phyloP scores from a whole-genome alignment of 176 grass and related monocot genomes.

The Raddia distichophylla region DNA sequence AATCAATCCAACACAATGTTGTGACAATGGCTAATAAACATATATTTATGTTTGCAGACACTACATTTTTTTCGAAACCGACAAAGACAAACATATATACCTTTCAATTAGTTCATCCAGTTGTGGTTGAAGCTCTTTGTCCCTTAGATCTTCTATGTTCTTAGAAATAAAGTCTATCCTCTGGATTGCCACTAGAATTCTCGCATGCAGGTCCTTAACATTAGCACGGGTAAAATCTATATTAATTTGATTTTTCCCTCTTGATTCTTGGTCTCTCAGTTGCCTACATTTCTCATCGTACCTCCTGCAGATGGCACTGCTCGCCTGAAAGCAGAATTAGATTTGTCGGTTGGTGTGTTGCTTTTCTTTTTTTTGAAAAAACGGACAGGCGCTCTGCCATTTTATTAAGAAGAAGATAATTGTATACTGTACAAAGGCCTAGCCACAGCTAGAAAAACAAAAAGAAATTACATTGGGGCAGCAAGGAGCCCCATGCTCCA shows the following conservation, averaged over 20 bases:
- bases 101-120: slow-evolving; percentile 67
- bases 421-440: too few species aligned
- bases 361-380: too few species aligned
- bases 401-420: too few species aligned
- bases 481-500: too few species aligned
- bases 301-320: slow-evolving; percentile 50
- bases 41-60: not conserved
- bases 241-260: slow-evolving; percentile 44
- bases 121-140: slow-evolving; percentile 73
- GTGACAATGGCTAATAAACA: not conserved
- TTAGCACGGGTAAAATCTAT: slow-evolving; percentile 59
- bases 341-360: not conserved
- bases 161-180: slow-evolving; percentile 70
- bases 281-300: slow-evolving; percentile 66
- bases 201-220: slow-evolving; percentile 77
- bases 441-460: too few species aligned
- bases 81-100: slow-evolving; percentile 54
- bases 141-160: slow-evolving; percentile 73
- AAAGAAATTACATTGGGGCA: too few species aligned
- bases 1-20: not conserved
- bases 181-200: slow-evolving; percentile 70
- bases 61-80: not conserved
- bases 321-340: slow-evolving; percentile 51
- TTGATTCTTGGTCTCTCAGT: slow-evolving; percentile 59
- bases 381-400: too few species aligned